A percentile compares a stretch with the other conserved stretches of the same genome.
phyloP scores from a whole-genome alignment of 2,329 filamentous ascomycete genomes.

The Aspergillus ruber region DNA sequence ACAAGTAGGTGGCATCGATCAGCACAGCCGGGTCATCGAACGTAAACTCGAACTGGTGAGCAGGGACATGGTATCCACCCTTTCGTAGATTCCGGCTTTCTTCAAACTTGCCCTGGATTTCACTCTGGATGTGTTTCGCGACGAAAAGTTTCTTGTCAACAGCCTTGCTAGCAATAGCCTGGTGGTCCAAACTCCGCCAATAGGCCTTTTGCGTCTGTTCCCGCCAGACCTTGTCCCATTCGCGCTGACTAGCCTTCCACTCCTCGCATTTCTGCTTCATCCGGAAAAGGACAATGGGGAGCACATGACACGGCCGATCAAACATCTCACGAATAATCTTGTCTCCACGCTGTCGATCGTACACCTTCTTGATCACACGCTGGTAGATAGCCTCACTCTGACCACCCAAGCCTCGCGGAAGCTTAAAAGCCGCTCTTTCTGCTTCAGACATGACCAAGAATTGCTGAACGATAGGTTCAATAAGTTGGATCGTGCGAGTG shows the following conservation, averaged over 20 bases:
- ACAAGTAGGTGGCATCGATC: conserved; percentile 43
- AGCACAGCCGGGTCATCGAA: conserved; percentile 67
- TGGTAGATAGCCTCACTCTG: conserved; percentile 96
- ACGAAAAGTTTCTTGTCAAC: conserved; percentile 88
- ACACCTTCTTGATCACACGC: conserved; percentile 95
- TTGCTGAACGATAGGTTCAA: conserved; percentile 89
- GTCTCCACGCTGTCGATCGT: conserved; percentile 74
- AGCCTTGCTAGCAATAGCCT: conserved; percentile 82
- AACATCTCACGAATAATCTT: conserved; percentile 87
- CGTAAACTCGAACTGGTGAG: conserved; percentile 68
- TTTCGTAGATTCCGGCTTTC: conserved; percentile 72
- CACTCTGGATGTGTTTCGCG: conserved; percentile 79
- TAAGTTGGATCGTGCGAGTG: conserved; percentile 86
- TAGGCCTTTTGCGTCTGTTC: conserved; percentile 92
- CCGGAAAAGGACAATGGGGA: conserved; percentile 79
- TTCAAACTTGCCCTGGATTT: conserved; percentile 88
- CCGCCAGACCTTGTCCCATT: conserved; percentile 99
- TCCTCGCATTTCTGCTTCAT: conserved; percentile 96
- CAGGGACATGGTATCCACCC: conserved; percentile 53
- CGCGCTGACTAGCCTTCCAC: conserved; percentile 92
- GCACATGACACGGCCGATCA: conserved; percentile 71
- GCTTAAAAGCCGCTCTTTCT: conserved; percentile 67
- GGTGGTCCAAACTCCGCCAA: conserved; percentile 92
- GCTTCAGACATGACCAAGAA: conserved; percentile 70
- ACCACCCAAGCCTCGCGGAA: conserved; percentile 78